Conservation (phyloP, 1,284 basidiomycete genomes). For the Leucoagaricus sp. region DNA sequence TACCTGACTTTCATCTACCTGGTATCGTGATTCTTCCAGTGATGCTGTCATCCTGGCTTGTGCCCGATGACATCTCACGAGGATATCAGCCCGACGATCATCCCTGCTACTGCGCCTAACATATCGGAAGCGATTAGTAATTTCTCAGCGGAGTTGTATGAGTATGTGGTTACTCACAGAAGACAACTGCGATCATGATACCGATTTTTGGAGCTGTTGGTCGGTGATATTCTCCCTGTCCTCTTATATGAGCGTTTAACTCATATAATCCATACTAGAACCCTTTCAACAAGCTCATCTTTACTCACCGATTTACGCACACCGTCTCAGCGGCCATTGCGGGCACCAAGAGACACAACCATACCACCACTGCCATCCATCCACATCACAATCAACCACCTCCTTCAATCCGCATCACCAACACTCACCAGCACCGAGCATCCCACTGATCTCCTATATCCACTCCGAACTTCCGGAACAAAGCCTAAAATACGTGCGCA, state of each 20-base stretch:
- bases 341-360: conserved; percentile 23
- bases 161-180: background rate
- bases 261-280: background rate
- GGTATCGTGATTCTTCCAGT: conserved; percentile 17
- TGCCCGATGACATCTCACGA: conserved; percentile 15
- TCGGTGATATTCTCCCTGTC: background rate
- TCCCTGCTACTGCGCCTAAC: conserved; percentile 20
- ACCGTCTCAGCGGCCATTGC: conserved; percentile 23
- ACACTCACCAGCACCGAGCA: background rate
- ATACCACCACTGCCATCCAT: conserved; percentile 8
- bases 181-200: background rate
- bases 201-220: background rate
- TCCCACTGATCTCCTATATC: background rate
- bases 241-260: background rate
- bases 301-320: conserved; percentile 28
- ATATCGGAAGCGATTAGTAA: conserved; percentile 15
- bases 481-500: background rate
- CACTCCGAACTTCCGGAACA: background rate
- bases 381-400: background rate
- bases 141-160: background rate
- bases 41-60: conserved; percentile 11
- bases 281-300: background rate
- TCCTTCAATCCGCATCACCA: background rate
- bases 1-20: conserved; percentile 31
- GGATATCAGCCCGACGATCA: conserved; percentile 14